These are phyloP conservation scores for Casuarina equisetifolia DNA, from an alignment of 306 rosid species.

Conservation along the genomic window DNA sequence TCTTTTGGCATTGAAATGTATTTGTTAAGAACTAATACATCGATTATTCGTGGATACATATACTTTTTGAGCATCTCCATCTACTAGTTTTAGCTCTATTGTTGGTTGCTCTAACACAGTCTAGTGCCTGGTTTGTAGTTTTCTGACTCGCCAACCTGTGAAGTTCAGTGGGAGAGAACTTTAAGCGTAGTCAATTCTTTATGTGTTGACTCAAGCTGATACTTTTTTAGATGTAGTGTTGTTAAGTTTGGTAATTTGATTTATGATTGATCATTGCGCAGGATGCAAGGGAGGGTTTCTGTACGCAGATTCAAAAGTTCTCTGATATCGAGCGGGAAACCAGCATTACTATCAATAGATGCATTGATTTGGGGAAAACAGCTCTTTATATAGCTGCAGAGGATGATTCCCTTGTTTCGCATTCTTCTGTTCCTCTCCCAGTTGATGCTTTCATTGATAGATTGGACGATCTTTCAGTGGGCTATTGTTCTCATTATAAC, in stretches of 20 bases:
- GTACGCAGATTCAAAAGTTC: slow-evolving; percentile 61
- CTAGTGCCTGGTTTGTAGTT: neutral
- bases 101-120: neutral
- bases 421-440: slow-evolving; percentile 93
- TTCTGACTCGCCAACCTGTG: neutral
- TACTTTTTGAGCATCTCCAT: neutral
- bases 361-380: slow-evolving; percentile 78
- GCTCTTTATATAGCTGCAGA: slow-evolving; percentile 87
- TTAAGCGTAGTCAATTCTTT: neutral
- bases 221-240: neutral
- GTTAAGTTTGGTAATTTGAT: slow-evolving; percentile 11
- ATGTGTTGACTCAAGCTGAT: neutral
- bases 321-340: slow-evolving; percentile 72
- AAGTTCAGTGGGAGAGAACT: neutral
- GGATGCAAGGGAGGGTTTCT: slow-evolving; percentile 85
- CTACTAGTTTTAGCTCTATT: neutral
- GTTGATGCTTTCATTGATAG: slow-evolving; percentile 73
- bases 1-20: neutral
- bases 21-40: neutral
- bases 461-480: slow-evolving; percentile 83
- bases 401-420: slow-evolving; percentile 92
- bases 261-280: slow-evolving; percentile 34
- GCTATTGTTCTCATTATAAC: slow-evolving; percentile 67
- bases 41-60: neutral
- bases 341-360: slow-evolving; percentile 77